Base-by-base conservation (phyloP, 495 filamentous ascomycete genomes). In the Aspergillus sparsus region DNA sequence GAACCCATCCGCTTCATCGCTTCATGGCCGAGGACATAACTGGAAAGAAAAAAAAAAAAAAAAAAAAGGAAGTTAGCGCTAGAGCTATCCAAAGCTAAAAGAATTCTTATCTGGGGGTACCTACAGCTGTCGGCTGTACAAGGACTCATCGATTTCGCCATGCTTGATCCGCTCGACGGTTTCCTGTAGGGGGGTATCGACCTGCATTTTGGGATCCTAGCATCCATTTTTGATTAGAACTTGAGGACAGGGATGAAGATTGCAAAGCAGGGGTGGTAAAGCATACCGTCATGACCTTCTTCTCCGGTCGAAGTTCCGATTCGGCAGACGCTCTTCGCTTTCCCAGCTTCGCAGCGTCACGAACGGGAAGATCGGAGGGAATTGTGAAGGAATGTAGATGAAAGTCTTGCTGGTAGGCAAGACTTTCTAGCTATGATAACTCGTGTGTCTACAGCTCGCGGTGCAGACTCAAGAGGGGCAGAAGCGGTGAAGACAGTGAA, bases 1-100 rank as follows among this genome's bases (percentile, higher is more conserved):
- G 92, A 89, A 71, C 92, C 83, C 95, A 99, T 99, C 57, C 93
- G 90, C 79, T 96, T 98, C 95, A 99, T 99, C 54, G 95, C 95
- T 80, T 99, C 95, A 75, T 98, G 95, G 34, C 95, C 95, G 58
- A 99, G 85, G 53, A 98, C 94, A 74, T 98, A 96, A 49, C 82
- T 84, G 37, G 7, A 49, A 4, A 10, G 46, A 51, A 35, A 37
- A 57, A 16, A 50, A 55, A 16, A 27, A 10, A 66, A 44, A 66
- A 55, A 35, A 60, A 51, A 21, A 37, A 18, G 44, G 36, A 49
- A 16, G 39, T 49, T 51, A 56, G 50, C 6, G 8, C 7, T 7
- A 36, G 4, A 56, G 33, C 21, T 31, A 47, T 33, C 7, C 7
- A 18, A 32, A 21, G 35, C 42, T 32, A 12, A 8, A 47, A 15